phyloP scores from a whole-genome alignment of 208 protist genomes.

The Herpetomonas muscarum region DNA sequence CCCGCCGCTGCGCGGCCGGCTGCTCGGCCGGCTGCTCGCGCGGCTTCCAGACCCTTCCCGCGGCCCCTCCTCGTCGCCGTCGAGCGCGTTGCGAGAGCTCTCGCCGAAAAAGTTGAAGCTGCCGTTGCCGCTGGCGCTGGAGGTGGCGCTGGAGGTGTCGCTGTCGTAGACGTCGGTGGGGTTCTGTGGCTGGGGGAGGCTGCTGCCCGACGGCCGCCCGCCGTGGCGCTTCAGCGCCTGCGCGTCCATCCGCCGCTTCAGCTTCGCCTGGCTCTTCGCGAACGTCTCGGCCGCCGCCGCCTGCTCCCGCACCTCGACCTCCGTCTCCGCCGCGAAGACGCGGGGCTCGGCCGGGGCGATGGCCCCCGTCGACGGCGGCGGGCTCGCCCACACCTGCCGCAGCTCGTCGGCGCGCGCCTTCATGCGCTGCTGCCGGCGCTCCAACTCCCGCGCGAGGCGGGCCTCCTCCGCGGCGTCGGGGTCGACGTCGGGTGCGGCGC shows the following conservation, averaged over 20 bases:
- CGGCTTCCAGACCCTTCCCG: too few species aligned
- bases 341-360: conserved; percentile 40
- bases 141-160: background rate
- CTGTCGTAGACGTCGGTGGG: background rate
- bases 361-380: background rate
- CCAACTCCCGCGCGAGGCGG: conserved; percentile 30
- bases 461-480: conserved; percentile 25
- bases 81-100: background rate
- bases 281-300: conserved; percentile 54
- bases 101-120: background rate
- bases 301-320: conserved; percentile 56
- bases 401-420: conserved; percentile 13
- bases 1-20: background rate
- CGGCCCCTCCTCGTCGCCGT: background rate
- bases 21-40: too few species aligned
- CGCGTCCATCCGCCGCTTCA: conserved; percentile 10
- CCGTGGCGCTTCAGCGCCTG: background rate
- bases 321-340: conserved; percentile 42
- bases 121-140: background rate
- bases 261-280: conserved; percentile 20
- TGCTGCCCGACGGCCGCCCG: too few species aligned
- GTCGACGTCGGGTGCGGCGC: background rate
- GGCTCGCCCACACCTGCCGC: conserved; percentile 12
- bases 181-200: too few species aligned
- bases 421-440: conserved; percentile 37